Evolutionary conservation across 768 basidiomycete genomes (phyloP).

Genomic region (Suillus subaureus): DNA sequence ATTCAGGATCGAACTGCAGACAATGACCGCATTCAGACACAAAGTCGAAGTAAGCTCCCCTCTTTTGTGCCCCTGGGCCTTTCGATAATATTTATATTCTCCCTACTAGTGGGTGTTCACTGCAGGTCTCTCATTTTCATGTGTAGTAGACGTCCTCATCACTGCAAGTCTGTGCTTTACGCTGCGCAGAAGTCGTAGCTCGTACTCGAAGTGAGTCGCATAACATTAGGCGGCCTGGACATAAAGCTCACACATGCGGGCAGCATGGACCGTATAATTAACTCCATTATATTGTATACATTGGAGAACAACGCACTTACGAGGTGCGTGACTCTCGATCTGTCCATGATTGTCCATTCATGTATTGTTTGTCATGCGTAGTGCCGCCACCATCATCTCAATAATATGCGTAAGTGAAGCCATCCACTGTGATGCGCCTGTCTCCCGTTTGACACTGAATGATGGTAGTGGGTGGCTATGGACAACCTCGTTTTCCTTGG

Average conservation of each 20-base stretch:
- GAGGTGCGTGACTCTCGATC: constrained; percentile 30
- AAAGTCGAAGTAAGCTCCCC: constrained; percentile 19
- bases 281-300: constrained; percentile 50
- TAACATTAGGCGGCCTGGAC: background rate
- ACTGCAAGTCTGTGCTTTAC: constrained; percentile 46
- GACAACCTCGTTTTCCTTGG: constrained; percentile 55
- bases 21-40: constrained; percentile 26
- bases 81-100: constrained; percentile 9
- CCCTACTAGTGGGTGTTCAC: constrained; percentile 51
- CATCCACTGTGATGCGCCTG: background rate
- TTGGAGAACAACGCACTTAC: constrained; percentile 57
- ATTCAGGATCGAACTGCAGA: constrained; percentile 28
- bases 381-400: constrained; percentile 43
- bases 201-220: constrained; percentile 36
- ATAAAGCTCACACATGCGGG: background rate
- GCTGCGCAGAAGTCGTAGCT: constrained; percentile 42
- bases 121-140: constrained; percentile 50
- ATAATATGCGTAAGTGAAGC: constrained; percentile 43
- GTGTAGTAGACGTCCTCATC: constrained; percentile 52
- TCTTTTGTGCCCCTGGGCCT: constrained; percentile 10
- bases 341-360: constrained; percentile 16
- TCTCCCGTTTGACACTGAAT: background rate
- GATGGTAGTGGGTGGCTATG: constrained; percentile 45
- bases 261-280: constrained; percentile 50
- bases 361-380: background rate